Evolutionary conservation across 208 protist genomes (phyloP).

Genomic region (Endotrypanum monterogeii): DNA sequence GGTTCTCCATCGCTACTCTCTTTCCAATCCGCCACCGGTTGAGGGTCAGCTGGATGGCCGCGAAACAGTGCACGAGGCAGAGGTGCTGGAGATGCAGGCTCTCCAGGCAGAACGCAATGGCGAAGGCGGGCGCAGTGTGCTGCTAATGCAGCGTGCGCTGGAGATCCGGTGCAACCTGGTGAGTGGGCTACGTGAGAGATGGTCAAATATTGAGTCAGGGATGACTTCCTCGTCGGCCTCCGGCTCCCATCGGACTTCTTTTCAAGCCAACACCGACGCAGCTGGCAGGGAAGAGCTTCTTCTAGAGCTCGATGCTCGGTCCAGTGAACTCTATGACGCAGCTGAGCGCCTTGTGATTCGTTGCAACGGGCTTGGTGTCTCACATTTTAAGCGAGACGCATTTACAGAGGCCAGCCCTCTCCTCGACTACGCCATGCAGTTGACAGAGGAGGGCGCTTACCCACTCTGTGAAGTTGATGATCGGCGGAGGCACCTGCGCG

Average conservation of each 20-base stretch:
- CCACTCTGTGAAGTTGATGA: slow-evolving; percentile 63
- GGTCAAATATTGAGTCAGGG: slow-evolving; percentile 3
- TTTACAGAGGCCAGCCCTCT: slow-evolving; percentile 57
- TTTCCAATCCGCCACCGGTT: slow-evolving; percentile 34
- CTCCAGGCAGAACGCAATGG: slow-evolving; percentile 51
- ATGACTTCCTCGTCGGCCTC: not conserved
- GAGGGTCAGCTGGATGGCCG: slow-evolving; percentile 42
- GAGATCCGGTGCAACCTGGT: slow-evolving; percentile 66
- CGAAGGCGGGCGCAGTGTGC: slow-evolving; percentile 52
- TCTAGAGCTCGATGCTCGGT: slow-evolving; percentile 26
- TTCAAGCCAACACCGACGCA: slow-evolving; percentile 4
- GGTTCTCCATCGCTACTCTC: slow-evolving; percentile 33
- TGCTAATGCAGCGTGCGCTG: slow-evolving; percentile 81
- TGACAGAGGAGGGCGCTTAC: slow-evolving; percentile 68
- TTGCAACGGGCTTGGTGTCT: slow-evolving; percentile 71
- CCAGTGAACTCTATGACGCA: slow-evolving; percentile 57
- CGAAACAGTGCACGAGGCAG: slow-evolving; percentile 67
- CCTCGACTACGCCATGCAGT: slow-evolving; percentile 68
- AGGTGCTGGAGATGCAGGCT: slow-evolving; percentile 65
- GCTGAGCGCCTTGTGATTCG: slow-evolving; percentile 79
- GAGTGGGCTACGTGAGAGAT: slow-evolving; percentile 29
- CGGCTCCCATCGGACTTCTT: slow-evolving; percentile 15
- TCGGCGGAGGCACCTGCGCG: slow-evolving; percentile 70
- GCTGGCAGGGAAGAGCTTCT: slow-evolving; percentile 18
- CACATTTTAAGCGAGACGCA: slow-evolving; percentile 78